phyloP scores from a whole-genome alignment of 2,329 filamentous ascomycete species.

The Fusarium musae region DNA sequence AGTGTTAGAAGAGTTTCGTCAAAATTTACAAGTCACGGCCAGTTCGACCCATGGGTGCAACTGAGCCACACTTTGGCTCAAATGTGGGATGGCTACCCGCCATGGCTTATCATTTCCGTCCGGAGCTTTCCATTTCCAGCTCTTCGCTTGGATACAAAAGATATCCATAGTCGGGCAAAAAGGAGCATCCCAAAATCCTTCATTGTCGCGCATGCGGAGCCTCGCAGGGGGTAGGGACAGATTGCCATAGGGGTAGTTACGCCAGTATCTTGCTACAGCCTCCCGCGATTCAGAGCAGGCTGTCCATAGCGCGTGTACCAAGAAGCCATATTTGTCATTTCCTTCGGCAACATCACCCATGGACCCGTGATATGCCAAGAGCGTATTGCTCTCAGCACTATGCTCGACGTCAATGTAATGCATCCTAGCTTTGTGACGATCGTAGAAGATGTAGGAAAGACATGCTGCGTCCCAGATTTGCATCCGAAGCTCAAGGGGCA shows the following conservation, averaged over 20 bases:
- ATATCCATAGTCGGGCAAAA: accelerated
- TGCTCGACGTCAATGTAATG: background rate
- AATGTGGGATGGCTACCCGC: background rate
- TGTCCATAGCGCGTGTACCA: background rate
- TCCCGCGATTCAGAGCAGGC: background rate
- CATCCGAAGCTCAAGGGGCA: background rate
- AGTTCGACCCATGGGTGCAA: too few species aligned
- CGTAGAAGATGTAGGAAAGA: accelerated
- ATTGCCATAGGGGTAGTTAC: accelerated
- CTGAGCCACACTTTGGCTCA: background rate
- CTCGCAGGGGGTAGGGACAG: accelerated
- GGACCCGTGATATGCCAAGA: background rate
- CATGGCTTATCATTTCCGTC: accelerated
- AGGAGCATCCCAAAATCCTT: background rate
- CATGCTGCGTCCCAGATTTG: background rate
- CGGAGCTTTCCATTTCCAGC: accelerated
- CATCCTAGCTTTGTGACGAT: accelerated
- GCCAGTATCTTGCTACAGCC: background rate
- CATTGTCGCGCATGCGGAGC: background rate
- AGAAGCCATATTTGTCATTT: background rate
- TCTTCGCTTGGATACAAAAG: background rate
- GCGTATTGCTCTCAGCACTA: background rate
- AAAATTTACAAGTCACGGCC: background rate
- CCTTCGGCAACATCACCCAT: background rate
- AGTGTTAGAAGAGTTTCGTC: background rate